Evolutionary conservation across 768 basidiomycete species (phyloP).

Genomic region (Tricholoma hemisulphureum): DNA sequence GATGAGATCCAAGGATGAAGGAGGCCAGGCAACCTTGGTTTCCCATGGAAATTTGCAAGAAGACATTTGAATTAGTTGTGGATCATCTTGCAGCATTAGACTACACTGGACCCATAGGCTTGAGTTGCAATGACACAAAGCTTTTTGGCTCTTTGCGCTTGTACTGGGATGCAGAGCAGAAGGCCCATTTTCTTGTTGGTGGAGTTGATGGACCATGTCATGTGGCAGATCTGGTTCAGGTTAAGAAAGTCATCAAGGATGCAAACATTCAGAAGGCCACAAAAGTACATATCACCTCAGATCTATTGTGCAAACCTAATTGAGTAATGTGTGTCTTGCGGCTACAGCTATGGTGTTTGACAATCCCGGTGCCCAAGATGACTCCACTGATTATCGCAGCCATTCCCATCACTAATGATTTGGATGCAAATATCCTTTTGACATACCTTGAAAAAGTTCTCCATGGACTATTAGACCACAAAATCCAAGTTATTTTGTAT

Average conservation of each 20-base stretch:
- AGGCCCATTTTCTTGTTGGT: neutral
- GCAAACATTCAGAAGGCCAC: constrained; percentile 15
- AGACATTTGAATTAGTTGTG: neutral
- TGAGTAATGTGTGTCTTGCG: neutral
- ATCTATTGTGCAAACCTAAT: too few relatives aligned
- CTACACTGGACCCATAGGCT: neutral
- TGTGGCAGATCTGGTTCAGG: constrained; percentile 14
- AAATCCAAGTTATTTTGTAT: constrained; percentile 30
- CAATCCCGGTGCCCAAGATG: constrained; percentile 28
- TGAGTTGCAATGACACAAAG: neutral
- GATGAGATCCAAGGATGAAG: too few relatives aligned
- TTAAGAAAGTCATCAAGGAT: constrained; percentile 12
- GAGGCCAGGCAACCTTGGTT: neutral
- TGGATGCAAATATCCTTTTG: constrained; percentile 16
- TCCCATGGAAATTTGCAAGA: neutral
- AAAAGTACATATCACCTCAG: constrained; percentile 19
- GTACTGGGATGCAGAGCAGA: neutral
- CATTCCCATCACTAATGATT: constrained; percentile 18
- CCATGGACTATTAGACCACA: constrained; percentile 19
- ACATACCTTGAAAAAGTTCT: constrained; percentile 18
- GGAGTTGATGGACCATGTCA: neutral
- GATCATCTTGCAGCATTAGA: neutral
- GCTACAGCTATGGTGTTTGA: constrained; percentile 31
- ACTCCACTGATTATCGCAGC: constrained; percentile 33
- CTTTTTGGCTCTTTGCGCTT: neutral